Evolutionary conservation across 2,329 filamentous ascomycete species (phyloP).

Genomic region (Annulohypoxylon truncatum): DNA sequence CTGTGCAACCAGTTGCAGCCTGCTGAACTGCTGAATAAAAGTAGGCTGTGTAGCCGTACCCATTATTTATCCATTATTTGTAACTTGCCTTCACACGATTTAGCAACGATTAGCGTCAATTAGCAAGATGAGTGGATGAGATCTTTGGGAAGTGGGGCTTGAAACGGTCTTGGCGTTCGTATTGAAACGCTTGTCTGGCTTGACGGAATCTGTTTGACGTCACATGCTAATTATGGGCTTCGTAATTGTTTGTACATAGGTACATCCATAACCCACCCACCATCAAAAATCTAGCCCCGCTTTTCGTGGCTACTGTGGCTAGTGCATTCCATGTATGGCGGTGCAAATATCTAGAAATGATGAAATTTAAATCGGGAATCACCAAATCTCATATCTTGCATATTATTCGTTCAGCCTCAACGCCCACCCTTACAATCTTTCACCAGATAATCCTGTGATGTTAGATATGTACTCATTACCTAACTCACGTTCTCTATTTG

Average conservation of each 20-base stretch:
- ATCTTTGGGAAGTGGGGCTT: constrained; percentile 3
- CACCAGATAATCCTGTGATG: constrained; percentile 9
- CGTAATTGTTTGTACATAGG: not conserved
- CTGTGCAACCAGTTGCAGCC: constrained; percentile 24
- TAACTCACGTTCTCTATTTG: not conserved
- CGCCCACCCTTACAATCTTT: not conserved
- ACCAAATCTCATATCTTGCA: constrained; percentile 31
- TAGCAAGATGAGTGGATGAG: constrained; percentile 24
- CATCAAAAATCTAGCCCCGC: not conserved
- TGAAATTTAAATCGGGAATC: constrained; percentile 35
- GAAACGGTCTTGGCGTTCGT: constrained; percentile 37
- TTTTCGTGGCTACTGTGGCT: constrained; percentile 11
- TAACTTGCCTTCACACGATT: not conserved
- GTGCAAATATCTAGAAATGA: constrained; percentile 20
- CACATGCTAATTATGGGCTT: constrained; percentile 9
- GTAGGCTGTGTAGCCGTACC: constrained; percentile 35
- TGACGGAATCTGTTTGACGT: constrained; percentile 24
- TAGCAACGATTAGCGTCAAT: constrained; percentile 30
- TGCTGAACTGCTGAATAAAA: constrained; percentile 1
- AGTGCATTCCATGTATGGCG: constrained; percentile 1
- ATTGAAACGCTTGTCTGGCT: constrained; percentile 35
- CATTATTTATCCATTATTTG: constrained; percentile 13
- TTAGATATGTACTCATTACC: not conserved
- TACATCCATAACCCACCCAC: too few species aligned
- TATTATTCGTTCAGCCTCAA: constrained; percentile 33